Evolutionary conservation across 441 rosid genomes (phyloP), one percentile per base, ranked within the genome.

Genomic region (Theobroma grandiflorum): DNA sequence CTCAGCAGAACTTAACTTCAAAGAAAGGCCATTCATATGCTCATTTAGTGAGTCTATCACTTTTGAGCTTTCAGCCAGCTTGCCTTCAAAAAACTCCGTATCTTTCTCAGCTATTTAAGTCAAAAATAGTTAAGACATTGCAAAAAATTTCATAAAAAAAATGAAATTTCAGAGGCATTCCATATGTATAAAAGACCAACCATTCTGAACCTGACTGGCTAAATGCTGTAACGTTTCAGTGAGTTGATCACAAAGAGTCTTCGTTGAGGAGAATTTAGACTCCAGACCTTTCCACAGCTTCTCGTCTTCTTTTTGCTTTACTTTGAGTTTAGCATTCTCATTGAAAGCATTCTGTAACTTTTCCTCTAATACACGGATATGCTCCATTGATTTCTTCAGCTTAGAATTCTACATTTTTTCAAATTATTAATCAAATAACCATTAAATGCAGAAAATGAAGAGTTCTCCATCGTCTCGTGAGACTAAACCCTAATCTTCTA

Each of bases 251-350:
- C 90, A 96, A 6, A 95, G 81, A 66, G 86, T 85, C 89, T 93
- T 95, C 9, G 99, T 96, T 18, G 98, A 93, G 82, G 98, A 91
- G 80, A 92, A 91, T 64, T 93, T 95, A 40, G 98, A 96, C 83
- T 91, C 96, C 88, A 93, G 47, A 71, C 98, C 99, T 86, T 85
- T 91, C 99, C 99, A 96, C 45, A 95, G 92, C 88, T 95, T 96
- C 78, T 95, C 94, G 76, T 95, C 95, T 84, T 93, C 98, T 79
- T 91, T 96, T 85, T 92, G 96, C 91, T 88, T 95, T 63, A 91
- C 95, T 80, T 88, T 91, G 75, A 95, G 94, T 87, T 96, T 93
- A 57, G 97, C 93, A 84, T 96, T 96, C 84, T 96, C 99, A 63
- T 92, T 93, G 62, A 91, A 91, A 70, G 98, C 93, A 83, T 84